Conservation (phyloP, 495 filamentous ascomycete species). For the Hyaloscypha variabilis region DNA sequence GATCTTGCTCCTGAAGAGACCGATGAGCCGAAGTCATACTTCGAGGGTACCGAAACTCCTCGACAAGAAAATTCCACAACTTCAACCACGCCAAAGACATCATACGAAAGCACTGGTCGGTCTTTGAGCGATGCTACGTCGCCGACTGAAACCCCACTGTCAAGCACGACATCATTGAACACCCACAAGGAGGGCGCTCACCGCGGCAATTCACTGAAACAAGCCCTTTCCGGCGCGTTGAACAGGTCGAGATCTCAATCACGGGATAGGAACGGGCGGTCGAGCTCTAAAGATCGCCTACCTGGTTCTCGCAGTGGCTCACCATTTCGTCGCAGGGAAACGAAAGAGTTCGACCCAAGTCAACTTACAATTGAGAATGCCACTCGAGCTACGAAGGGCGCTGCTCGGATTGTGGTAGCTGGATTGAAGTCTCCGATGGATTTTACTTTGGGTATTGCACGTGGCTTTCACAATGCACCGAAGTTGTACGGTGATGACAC, state of each 20-base stretch:
- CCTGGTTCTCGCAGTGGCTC: slow-evolving; percentile 21
- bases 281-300: slow-evolving; percentile 13
- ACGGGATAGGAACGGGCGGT: slow-evolving; percentile 7
- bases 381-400: slow-evolving; percentile 61
- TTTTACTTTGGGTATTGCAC: slow-evolving; percentile 73
- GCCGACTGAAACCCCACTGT: slow-evolving; percentile 19
- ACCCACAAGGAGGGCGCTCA: background rate
- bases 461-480: slow-evolving; percentile 85
- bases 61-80: background rate
- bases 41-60: background rate
- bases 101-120: slow-evolving; percentile 28
- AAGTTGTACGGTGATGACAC: slow-evolving; percentile 78
- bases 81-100: slow-evolving; percentile 25
- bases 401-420: slow-evolving; percentile 68
- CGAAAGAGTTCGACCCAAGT: slow-evolving; percentile 22
- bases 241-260: slow-evolving; percentile 25
- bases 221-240: slow-evolving; percentile 30
- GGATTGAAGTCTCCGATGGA: slow-evolving; percentile 80
- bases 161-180: background rate
- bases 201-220: slow-evolving; percentile 24
- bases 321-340: slow-evolving; percentile 14
- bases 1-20: slow-evolving; percentile 14
- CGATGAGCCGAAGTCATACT: background rate
- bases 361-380: slow-evolving; percentile 54
- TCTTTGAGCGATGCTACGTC: slow-evolving; percentile 17